phyloP scores from a whole-genome alignment of 2,329 filamentous ascomycete species.

The Hymenoscyphus salicellus region DNA sequence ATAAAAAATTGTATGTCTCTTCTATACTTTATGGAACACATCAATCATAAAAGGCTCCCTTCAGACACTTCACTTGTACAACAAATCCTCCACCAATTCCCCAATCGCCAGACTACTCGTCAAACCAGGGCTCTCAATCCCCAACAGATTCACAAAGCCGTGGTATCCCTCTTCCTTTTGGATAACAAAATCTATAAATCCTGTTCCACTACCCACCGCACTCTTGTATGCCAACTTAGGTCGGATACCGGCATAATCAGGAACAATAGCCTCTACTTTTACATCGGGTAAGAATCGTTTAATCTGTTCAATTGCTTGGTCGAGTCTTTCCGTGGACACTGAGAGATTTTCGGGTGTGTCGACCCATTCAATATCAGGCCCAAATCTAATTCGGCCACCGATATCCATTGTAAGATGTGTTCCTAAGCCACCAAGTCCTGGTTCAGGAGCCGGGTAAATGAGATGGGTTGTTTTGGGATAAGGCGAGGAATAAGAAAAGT shows the following conservation, averaged over 20 bases:
- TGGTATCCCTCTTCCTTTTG: slow-evolving; percentile 70
- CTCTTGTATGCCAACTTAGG: slow-evolving; percentile 69
- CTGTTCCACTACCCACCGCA: slow-evolving; percentile 60
- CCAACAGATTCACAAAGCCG: slow-evolving; percentile 85
- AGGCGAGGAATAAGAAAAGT: slow-evolving; percentile 77
- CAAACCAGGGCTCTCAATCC: slow-evolving; percentile 89
- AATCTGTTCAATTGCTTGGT: slow-evolving; percentile 71
- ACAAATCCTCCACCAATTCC: slow-evolving; percentile 61
- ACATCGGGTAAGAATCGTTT: slow-evolving; percentile 73
- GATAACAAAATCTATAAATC: slow-evolving; percentile 83
- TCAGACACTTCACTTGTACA: slow-evolving; percentile 27
- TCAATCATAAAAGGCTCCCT: neutral
- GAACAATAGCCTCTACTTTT: slow-evolving; percentile 59
- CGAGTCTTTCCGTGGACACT: slow-evolving; percentile 61
- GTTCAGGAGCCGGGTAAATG: slow-evolving; percentile 81
- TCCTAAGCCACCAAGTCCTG: slow-evolving; percentile 79
- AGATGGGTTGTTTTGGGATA: slow-evolving; percentile 66
- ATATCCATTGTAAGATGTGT: slow-evolving; percentile 93
- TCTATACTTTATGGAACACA: neutral
- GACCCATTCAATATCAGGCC: slow-evolving; percentile 94
- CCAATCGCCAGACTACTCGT: slow-evolving; percentile 85
- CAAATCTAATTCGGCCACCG: slow-evolving; percentile 79
- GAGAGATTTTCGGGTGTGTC: slow-evolving; percentile 65
- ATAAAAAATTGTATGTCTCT: too few species aligned
- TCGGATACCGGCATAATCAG: slow-evolving; percentile 89